Percentiles rank a stretch among this genome's conserved stretches.
Evolutionary conservation across 768 basidiomycete genomes (phyloP).

Genomic region (Pholiota molesta): DNA sequence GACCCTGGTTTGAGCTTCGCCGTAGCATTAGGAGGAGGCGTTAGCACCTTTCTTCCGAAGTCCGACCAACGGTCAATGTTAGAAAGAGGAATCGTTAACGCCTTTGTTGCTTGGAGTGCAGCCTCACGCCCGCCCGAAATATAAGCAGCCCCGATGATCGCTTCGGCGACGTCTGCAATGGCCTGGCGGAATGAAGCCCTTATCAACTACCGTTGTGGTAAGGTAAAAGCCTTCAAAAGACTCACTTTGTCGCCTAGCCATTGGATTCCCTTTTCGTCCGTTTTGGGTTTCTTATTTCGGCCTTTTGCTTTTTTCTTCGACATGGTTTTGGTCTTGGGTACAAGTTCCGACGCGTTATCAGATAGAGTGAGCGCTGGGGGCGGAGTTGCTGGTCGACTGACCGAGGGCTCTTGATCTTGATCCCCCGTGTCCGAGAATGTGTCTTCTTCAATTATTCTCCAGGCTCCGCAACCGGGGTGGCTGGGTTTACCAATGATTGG

Average conservation of each 20-base stretch:
- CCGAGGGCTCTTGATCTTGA: slow-evolving; percentile 1
- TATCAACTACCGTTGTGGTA: neutral
- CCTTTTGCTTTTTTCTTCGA: slow-evolving; percentile 31
- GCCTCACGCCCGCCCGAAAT: slow-evolving; percentile 70
- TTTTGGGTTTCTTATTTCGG: slow-evolving; percentile 38
- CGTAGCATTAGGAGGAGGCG: slow-evolving; percentile 44
- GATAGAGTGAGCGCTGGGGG: neutral
- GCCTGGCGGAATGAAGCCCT: slow-evolving; percentile 43
- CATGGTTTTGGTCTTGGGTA: slow-evolving; percentile 3
- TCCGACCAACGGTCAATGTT: slow-evolving; percentile 73
- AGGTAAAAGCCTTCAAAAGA: neutral
- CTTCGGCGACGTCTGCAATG: slow-evolving; percentile 84
- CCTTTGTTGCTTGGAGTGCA: slow-evolving; percentile 66
- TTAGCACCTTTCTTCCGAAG: slow-evolving; percentile 54
- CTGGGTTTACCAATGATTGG: neutral
- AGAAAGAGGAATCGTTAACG: slow-evolving; percentile 66
- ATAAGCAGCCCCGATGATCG: slow-evolving; percentile 83
- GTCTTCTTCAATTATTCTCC: slow-evolving; percentile 10
- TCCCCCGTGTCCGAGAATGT: slow-evolving; percentile 7
- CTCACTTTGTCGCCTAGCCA: slow-evolving; percentile 80
- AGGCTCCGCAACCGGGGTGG: neutral
- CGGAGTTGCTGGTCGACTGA: neutral
- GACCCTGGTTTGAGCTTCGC: slow-evolving; percentile 50
- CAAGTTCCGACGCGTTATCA: neutral
- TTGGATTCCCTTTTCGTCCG: slow-evolving; percentile 38